phyloP scores from a whole-genome alignment of 495 filamentous ascomycete genomes.

The Cetradonia linearis region DNA sequence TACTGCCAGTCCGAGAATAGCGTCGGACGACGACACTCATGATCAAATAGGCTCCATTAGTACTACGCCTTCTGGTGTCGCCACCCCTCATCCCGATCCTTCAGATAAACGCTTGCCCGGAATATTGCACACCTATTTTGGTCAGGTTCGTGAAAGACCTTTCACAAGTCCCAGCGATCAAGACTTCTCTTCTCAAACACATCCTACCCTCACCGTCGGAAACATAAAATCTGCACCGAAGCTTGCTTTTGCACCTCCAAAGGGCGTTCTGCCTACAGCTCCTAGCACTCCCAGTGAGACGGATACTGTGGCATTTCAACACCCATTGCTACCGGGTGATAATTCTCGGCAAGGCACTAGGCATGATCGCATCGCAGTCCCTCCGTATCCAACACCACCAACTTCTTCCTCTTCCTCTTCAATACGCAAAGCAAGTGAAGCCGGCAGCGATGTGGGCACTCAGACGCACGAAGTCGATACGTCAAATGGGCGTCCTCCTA shows the following conservation, averaged over 20 bases:
- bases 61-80: conserved; percentile 72
- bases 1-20: conserved; percentile 16
- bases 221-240: not conserved
- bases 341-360: not conserved
- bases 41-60: conserved; percentile 70
- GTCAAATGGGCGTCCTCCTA: conserved; percentile 14
- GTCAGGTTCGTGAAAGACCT: conserved; percentile 81
- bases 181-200: conserved; percentile 22
- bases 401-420: conserved; percentile 44
- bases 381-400: conserved; percentile 49
- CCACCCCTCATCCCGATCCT: conserved; percentile 80
- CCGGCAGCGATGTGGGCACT: conserved; percentile 25
- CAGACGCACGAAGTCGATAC: conserved; percentile 1
- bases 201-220: conserved; percentile 31
- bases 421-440: conserved; percentile 38
- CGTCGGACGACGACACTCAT: conserved; percentile 54
- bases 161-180: conserved; percentile 42
- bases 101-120: conserved; percentile 83
- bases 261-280: conserved; percentile 20
- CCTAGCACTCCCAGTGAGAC: conserved; percentile 27
- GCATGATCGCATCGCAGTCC: conserved; percentile 10
- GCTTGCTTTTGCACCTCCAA: conserved; percentile 6
- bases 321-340: conserved; percentile 22
- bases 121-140: conserved; percentile 83
- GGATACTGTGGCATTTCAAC: conserved; percentile 21